Conservation (phyloP, 202 grass and related monocot genomes). For the Zizania palustris region DNA sequence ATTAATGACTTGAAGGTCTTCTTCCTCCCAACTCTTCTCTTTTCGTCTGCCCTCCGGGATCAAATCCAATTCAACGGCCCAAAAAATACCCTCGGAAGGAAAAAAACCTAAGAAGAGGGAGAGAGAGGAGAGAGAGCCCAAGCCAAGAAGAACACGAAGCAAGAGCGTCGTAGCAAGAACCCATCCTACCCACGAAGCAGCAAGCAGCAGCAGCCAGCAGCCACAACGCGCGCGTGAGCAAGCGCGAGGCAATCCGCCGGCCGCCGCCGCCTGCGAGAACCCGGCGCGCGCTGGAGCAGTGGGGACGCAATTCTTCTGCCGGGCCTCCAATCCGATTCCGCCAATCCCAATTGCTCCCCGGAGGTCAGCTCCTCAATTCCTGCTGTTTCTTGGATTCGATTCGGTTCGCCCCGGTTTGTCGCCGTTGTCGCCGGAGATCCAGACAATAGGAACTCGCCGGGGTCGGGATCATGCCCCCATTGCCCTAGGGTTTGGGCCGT, state of each 20-base stretch:
- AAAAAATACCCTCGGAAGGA: background rate
- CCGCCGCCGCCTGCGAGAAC: constrained; percentile 39
- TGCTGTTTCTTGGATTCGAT: constrained; percentile 49
- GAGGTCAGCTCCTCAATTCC: constrained; percentile 64
- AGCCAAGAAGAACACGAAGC: constrained; percentile 55
- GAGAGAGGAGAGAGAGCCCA: constrained; percentile 23
- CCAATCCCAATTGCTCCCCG: constrained; percentile 41
- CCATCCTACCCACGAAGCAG: constrained; percentile 36
- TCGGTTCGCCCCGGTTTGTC: constrained; percentile 19
- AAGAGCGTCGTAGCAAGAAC: constrained; percentile 37
- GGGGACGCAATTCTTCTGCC: constrained; percentile 41
- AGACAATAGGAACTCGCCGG: constrained; percentile 20
- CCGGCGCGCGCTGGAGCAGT: constrained; percentile 8
- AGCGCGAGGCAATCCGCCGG: constrained; percentile 11
- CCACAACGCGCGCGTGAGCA: background rate
- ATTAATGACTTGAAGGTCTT: background rate
- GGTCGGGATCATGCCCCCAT: constrained; percentile 54
- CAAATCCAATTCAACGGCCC: constrained; percentile 75
- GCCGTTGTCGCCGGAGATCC: constrained; percentile 48
- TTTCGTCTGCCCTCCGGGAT: constrained; percentile 9
- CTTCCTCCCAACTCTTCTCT: background rate
- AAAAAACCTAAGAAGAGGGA: background rate
- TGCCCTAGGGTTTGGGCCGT: constrained; percentile 60
- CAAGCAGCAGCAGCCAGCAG: constrained; percentile 9
- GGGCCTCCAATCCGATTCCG: constrained; percentile 21